Evolutionary conservation across 345 rosid genomes (phyloP), one percentile per base, ranked within the genome.

Genomic region (Arabis alpina): DNA sequence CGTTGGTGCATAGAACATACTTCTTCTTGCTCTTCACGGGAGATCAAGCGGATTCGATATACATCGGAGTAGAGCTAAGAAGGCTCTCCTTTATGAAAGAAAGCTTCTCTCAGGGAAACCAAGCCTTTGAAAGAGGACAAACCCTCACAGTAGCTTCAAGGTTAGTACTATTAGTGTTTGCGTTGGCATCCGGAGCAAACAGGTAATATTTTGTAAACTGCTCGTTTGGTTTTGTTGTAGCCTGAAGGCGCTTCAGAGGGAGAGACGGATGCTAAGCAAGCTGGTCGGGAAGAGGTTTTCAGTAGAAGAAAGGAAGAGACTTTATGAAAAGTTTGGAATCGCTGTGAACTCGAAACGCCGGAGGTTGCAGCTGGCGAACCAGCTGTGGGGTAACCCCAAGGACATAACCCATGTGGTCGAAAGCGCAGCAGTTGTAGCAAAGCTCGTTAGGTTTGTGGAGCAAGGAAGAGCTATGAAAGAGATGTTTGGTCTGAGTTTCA

Each of bases 1-100:
- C 97, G 19, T 64, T 94, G 82, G 82, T 91, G 54, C 95, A 94
- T 77, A 83, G 99, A 76, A 94, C 99, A 5, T 94, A 91, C 71
- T 94, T 94, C 81, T 91, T 84, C 84, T 80, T 94, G 81, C 96
- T 94, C 68, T 89, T 94, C 71, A 88, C 80, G 72, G 99, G 99
- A 41, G 98, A 94, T 61, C 90, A 85, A n/a, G 61, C 85, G 1
- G 99, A 94, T 84, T 91, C 95, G 43, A 86, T 89, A 57, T 94
- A 94, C 86, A 80, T 89, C 66, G 99, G 85, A 74, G 99, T 94
- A 32, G 99, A 94, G 86, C 81, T 84, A 42, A 84, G 95, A 74
- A 84, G 96, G 68, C 96, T 94, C 59, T 82, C 86, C 56, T 94
- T 86, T 84, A 87, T 94, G 71, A 83, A 88, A 80, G 93, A 91